Conservation (phyloP, 1,284 basidiomycete species). For the Waitea zeae region DNA sequence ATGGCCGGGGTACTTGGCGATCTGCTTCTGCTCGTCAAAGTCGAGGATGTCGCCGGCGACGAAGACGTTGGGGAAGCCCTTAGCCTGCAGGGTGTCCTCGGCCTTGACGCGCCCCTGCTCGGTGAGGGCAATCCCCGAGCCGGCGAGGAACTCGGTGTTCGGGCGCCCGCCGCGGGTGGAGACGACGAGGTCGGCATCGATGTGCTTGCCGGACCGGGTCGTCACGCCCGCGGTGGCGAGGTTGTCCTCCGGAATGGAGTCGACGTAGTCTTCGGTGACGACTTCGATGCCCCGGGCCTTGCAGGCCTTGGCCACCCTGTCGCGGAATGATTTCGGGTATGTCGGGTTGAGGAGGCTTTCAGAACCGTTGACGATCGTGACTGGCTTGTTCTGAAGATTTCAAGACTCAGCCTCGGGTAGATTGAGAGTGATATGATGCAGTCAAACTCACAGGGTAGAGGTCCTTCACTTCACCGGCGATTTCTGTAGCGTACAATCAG, state of each 20-base stretch:
- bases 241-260: constrained; percentile 17
- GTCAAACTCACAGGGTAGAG: constrained; percentile 23
- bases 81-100: constrained; percentile 31
- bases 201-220: constrained; percentile 31
- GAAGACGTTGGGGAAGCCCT: constrained; percentile 29
- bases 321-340: constrained; percentile 40
- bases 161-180: constrained; percentile 28
- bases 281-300: constrained; percentile 27
- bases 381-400: constrained; percentile 28
- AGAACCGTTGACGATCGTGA: constrained; percentile 46
- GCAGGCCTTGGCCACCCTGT: constrained; percentile 21
- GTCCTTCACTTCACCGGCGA: constrained; percentile 41
- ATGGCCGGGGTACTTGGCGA: constrained; percentile 27
- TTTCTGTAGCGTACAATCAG: no score
- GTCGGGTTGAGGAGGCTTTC: constrained; percentile 31
- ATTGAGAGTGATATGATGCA: no score
- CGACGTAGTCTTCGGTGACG: constrained; percentile 35
- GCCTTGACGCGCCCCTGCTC: constrained; percentile 27
- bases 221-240: constrained; percentile 16
- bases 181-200: constrained; percentile 43
- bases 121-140: constrained; percentile 21
- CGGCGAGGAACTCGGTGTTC: constrained; percentile 29
- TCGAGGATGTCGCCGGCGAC: constrained; percentile 43
- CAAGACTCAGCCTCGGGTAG: no score
- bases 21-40: constrained; percentile 41